Percentiles rank a stretch among this genome's conserved stretches.
Conservation (phyloP, 2,329 filamentous ascomycete species). For the Colletotrichum spaethianum region DNA sequence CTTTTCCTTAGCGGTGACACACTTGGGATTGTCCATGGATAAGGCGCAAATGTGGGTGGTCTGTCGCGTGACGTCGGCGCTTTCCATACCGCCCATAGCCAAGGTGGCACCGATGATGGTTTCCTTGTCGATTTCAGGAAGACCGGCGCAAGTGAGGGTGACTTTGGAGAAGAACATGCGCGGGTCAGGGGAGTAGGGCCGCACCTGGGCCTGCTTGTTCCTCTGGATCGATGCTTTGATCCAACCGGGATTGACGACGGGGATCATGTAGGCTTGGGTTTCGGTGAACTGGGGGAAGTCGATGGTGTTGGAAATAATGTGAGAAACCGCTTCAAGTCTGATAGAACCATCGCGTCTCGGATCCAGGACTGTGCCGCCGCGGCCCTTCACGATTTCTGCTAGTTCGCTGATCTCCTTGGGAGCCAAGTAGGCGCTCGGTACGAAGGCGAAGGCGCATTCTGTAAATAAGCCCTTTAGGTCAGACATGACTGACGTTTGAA, state of each 20-base stretch:
- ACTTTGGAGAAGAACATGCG: conserved; percentile 91
- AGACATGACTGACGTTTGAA: conserved; percentile 41
- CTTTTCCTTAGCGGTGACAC: conserved; percentile 73
- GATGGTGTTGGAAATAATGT: conserved; percentile 79
- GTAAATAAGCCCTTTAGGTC: conserved; percentile 54
- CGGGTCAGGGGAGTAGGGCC: conserved; percentile 92
- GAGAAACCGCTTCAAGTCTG: conserved; percentile 64
- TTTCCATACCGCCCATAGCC: conserved; percentile 89
- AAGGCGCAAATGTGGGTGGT: conserved; percentile 93
- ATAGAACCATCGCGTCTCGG: conserved; percentile 64
- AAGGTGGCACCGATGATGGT: conserved; percentile 91
- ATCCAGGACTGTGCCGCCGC: conserved; percentile 66
- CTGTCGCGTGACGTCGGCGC: conserved; percentile 76
- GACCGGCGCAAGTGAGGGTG: conserved; percentile 84
- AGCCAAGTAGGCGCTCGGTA: conserved; percentile 58
- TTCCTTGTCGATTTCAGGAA: conserved; percentile 90
- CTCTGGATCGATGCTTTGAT: conserved; percentile 79
- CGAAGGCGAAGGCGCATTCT: conserved; percentile 62
- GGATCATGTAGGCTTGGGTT: conserved; percentile 82
- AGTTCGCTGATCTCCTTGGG: conserved; percentile 60
- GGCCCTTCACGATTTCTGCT: conserved; percentile 58
- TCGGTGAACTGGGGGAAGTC: conserved; percentile 91
- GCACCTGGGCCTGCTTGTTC: conserved; percentile 80
- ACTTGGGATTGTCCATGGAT: conserved; percentile 81
- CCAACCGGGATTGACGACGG: conserved; percentile 88